Evolutionary conservation across 768 basidiomycete species (phyloP).

Genomic region (Agaricus subrufescens): DNA sequence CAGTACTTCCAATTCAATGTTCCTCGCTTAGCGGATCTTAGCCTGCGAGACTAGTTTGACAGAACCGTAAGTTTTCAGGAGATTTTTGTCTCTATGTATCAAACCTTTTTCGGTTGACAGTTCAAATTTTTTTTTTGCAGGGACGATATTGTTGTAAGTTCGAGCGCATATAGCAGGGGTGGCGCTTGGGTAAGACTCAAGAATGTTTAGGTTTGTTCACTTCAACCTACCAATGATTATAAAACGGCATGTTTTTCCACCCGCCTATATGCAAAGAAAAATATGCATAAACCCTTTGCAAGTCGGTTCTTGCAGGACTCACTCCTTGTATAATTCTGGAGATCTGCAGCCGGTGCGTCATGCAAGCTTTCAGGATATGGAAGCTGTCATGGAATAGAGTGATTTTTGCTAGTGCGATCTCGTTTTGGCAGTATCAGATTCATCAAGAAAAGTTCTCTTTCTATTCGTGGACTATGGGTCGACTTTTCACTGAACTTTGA

Average conservation of each 20-base stretch:
- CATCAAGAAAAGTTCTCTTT: conserved; percentile 71
- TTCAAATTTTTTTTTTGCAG: conserved; percentile 19
- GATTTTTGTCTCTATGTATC: background rate
- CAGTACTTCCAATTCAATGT: background rate
- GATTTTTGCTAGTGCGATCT: conserved; percentile 53
- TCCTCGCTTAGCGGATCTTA: conserved; percentile 18
- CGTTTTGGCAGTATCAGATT: conserved; percentile 89
- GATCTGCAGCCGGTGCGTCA: conserved; percentile 67
- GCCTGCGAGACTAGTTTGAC: conserved; percentile 78
- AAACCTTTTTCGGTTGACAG: background rate
- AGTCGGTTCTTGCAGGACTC: conserved; percentile 85
- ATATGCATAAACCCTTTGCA: conserved; percentile 5
- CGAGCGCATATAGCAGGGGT: background rate
- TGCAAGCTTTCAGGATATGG: background rate
- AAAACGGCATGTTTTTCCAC: conserved; percentile 57
- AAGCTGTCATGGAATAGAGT: no score
- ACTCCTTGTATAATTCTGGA: conserved; percentile 73
- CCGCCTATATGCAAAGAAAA: conserved; percentile 29
- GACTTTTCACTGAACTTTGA: background rate
- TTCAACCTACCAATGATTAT: conserved; percentile 87
- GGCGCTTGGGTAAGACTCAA: background rate
- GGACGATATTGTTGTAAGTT: conserved; percentile 60
- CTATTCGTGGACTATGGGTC: background rate
- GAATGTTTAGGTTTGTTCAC: conserved; percentile 59
- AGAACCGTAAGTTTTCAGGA: conserved; percentile 56